These are phyloP conservation scores for Rheum nobile DNA, from an alignment of 148 eudicot species.

Conservation along the genomic window DNA sequence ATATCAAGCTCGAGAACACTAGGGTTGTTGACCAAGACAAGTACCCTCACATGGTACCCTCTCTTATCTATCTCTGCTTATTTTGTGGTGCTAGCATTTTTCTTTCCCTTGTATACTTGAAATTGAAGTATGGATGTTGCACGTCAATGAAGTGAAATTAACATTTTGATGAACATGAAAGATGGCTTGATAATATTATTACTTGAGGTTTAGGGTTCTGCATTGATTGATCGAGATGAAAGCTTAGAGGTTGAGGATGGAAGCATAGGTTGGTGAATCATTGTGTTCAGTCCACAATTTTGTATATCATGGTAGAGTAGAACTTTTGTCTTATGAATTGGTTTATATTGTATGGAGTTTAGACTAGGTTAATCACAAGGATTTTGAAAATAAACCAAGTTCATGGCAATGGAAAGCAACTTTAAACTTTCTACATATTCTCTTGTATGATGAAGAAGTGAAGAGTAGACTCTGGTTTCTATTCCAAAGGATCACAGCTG, in stretches of 20 bases:
- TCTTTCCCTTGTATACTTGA: neutral
- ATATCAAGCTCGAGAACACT: slow-evolving; percentile 92
- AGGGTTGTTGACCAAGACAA: slow-evolving; percentile 98
- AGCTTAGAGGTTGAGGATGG: neutral
- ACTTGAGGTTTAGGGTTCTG: neutral
- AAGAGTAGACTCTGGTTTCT: too few relatives aligned
- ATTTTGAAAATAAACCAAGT: too few relatives aligned
- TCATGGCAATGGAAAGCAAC: too few relatives aligned
- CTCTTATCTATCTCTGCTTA: neutral
- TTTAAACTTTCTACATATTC: too few relatives aligned
- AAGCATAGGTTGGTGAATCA: neutral
- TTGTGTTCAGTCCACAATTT: neutral
- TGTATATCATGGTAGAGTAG: neutral
- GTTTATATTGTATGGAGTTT: too few relatives aligned
- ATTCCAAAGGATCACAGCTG: too few relatives aligned
- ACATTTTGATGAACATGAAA: neutral
- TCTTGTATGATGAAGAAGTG: too few relatives aligned
- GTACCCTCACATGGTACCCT: slow-evolving; percentile 86
- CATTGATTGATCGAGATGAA: neutral
- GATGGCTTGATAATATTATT: neutral
- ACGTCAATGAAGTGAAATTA: neutral
- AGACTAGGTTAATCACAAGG: too few relatives aligned
- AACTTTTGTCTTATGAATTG: neutral
- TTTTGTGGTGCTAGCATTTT: too few relatives aligned
- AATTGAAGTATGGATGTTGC: neutral